Evolutionary conservation across 352 stramenopile species (phyloP).

Genomic region (Phytophthora chlamydospora): DNA sequence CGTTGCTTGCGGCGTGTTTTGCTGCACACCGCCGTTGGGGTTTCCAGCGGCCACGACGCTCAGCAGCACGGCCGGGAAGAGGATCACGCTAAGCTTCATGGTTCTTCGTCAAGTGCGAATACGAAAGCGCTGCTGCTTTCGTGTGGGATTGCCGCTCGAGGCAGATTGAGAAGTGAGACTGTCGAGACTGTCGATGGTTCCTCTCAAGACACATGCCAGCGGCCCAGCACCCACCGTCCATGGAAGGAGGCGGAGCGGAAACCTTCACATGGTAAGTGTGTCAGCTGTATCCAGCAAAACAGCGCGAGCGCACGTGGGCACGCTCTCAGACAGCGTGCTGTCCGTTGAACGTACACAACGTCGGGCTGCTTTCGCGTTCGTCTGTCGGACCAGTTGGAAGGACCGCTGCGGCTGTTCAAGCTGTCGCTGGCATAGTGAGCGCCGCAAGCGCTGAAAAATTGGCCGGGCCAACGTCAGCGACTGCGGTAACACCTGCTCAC

Average conservation of each 20-base stretch:
- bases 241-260: constrained; percentile 1
- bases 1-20: constrained; percentile 2
- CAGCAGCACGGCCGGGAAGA: constrained; percentile 23
- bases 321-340: constrained; percentile 12
- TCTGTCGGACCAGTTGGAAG: constrained; percentile 11
- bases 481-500: neutral
- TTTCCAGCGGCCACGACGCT: constrained; percentile 16
- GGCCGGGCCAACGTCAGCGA: constrained; percentile 4
- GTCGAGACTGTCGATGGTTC: constrained; percentile 1
- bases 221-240: neutral
- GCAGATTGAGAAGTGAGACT: constrained; percentile 32
- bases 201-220: too few species aligned
- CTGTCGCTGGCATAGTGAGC: constrained; percentile 9
- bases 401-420: constrained; percentile 7
- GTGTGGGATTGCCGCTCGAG: constrained; percentile 15
- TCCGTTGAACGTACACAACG: constrained; percentile 17
- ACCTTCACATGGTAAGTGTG: neutral
- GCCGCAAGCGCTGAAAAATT: constrained; percentile 15
- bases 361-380: constrained; percentile 4
- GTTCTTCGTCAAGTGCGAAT: constrained; percentile 9
- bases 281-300: constrained; percentile 26
- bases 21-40: constrained; percentile 7
- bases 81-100: constrained; percentile 29
- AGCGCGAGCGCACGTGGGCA: neutral
- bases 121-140: constrained; percentile 23